Conservation (phyloP, 2,329 filamentous ascomycete genomes). For the Lachnellula cervina region DNA sequence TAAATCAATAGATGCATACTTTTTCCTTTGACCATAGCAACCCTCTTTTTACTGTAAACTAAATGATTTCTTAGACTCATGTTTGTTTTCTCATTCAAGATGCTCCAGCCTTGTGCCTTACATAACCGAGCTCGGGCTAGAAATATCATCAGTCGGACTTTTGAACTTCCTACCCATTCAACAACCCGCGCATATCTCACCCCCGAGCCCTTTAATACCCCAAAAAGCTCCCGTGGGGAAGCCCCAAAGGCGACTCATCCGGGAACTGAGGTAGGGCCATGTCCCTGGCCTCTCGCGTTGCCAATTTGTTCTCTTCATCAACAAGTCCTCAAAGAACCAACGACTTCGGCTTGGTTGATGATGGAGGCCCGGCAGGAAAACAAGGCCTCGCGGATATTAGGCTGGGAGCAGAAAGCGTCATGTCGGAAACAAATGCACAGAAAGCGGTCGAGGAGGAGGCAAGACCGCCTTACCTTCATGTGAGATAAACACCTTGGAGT, state of each 20-base stretch:
- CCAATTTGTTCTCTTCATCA: constrained; percentile 45
- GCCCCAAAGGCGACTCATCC: constrained; percentile 15
- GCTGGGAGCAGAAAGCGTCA: constrained; percentile 21
- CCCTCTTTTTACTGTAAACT: too few species aligned
- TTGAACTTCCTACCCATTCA: neutral
- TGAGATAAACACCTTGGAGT: constrained; percentile 36
- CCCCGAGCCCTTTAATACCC: neutral
- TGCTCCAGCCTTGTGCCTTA: neutral
- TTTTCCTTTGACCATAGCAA: too few species aligned
- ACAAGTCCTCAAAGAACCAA: constrained; percentile 20
- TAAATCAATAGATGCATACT: too few species aligned
- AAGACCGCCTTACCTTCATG: constrained; percentile 58
- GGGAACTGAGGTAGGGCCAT: constrained; percentile 40
- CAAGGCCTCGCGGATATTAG: constrained; percentile 30
- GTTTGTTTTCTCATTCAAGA: too few species aligned
- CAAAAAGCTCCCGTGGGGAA: constrained; percentile 5
- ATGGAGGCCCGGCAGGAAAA: constrained; percentile 32
- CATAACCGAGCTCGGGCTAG: neutral
- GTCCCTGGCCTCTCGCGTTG: constrained; percentile 52
- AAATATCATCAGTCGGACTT: neutral
- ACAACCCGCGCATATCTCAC: neutral
- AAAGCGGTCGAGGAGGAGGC: constrained; percentile 42
- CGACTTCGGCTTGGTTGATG: constrained; percentile 32
- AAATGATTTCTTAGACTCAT: too few species aligned
- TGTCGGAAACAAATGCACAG: constrained; percentile 27